Base-by-base conservation (phyloP, 768 basidiomycete genomes). In the Kwoniella bestiolae region DNA sequence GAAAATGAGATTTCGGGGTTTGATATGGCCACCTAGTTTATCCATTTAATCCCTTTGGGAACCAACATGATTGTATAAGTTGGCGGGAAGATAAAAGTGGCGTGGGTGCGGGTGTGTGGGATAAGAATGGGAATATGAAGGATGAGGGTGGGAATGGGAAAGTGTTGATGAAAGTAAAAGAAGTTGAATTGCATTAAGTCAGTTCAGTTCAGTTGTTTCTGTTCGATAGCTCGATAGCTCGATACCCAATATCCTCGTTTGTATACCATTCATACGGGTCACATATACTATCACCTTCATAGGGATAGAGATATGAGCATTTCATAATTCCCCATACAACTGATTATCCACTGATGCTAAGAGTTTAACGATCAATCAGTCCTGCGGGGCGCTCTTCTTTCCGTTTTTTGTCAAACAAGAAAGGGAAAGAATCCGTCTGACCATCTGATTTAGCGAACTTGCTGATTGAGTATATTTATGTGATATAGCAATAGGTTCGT, bases 11-110 rank as follows among this genome's bases (percentile, higher is more conserved):
- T 32, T 28, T 34, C 21, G n/a, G n/a, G 56, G n/a, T 21, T 63
- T 61, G 53, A 61, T 75, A 14, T 75, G 29, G 75, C 75, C 75
- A 70, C 68, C 63, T 76, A 70, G 75, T 76, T 76, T 76, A 76
- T 70, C 75, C 66, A 49, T 32, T 60, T n/a, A 41, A 41, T 41
- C n/a, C n/a, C n/a, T n/a, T n/a, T n/a, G n/a, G n/a, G 18, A 55
- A 49, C 66, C 66, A 66, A 68, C 61, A 61, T 70, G 38, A 41
- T 56, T 28, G 7, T 23, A 11, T 23, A n/a, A 49, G 66, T 68
- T 68, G 72, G 70, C 26, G 50, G 61, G 75, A 76, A 70, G 75
- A 76, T 76, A 66, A 66, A 56, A 70, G 69, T 61, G 74, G 74
- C 74, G 32, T 61, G 11, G 31, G 44, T 16, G 49, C 9, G 47